Conservation (phyloP, 2,329 filamentous ascomycete genomes). For the Fusarium sp. region DNA sequence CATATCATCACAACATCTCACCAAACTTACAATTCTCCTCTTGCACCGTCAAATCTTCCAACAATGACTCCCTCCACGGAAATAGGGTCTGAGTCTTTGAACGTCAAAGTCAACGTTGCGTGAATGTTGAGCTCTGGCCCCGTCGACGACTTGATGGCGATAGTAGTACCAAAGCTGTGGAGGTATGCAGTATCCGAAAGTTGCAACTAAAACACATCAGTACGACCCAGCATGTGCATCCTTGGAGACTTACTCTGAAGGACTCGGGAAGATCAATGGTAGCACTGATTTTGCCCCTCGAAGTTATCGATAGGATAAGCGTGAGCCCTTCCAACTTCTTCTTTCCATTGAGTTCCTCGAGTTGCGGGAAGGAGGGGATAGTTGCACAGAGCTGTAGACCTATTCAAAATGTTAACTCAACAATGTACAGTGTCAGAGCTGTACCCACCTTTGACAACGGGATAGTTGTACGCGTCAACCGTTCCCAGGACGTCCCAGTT, state of each 20-base stretch:
- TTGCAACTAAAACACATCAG: background rate
- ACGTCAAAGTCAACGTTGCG: background rate
- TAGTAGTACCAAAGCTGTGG: background rate
- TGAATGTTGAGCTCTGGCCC: background rate
- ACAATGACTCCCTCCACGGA: background rate
- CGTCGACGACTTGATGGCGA: background rate
- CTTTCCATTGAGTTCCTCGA: background rate
- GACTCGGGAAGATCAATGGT: background rate
- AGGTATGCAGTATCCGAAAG: background rate
- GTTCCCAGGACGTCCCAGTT: background rate
- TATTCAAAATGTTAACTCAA: background rate
- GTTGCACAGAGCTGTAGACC: background rate
- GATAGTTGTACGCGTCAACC: background rate
- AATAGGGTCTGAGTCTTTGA: background rate
- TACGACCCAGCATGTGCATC: rapidly evolving
- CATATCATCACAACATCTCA: background rate
- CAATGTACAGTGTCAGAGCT: rapidly evolving
- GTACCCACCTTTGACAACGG: background rate
- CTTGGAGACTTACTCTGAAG: background rate
- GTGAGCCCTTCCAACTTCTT: background rate
- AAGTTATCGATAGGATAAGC: background rate
- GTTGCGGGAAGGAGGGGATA: background rate
- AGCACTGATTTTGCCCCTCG: background rate
- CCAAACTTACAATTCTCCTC: background rate
- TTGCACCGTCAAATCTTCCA: background rate